Conservation (phyloP, 257 asterid genomes). For the Verbascum thapsus region DNA sequence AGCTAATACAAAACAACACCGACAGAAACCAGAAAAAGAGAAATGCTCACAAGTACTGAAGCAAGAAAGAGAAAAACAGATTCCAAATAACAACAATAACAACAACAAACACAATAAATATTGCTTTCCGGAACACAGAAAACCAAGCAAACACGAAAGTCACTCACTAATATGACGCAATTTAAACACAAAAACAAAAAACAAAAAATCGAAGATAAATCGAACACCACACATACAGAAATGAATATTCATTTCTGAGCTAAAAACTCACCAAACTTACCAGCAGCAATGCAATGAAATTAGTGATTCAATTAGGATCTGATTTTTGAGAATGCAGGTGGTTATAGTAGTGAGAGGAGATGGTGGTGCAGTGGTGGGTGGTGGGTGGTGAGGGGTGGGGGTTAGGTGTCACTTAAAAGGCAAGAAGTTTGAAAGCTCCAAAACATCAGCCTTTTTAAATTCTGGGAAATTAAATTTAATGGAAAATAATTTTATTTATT, state of each 20-base stretch:
- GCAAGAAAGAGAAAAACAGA: slow-evolving; percentile 6
- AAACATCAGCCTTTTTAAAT: slow-evolving; percentile 44
- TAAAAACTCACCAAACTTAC: slow-evolving; percentile 30
- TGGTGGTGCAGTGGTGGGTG: slow-evolving; percentile 36
- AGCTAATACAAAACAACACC: slow-evolving; percentile 23
- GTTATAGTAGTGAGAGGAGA: slow-evolving; percentile 22
- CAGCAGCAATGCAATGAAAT: slow-evolving; percentile 33
- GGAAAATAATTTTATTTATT: not conserved
- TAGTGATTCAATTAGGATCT: slow-evolving; percentile 39
- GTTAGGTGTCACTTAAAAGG: slow-evolving; percentile 64
- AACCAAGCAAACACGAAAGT: slow-evolving; percentile 33
- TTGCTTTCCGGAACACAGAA: slow-evolving; percentile 41
- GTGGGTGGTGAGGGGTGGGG: slow-evolving; percentile 22
- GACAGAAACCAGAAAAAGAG: slow-evolving; percentile 7
- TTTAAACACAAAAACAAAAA: slow-evolving; percentile 24
- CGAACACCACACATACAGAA: slow-evolving; percentile 5
- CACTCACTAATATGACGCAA: slow-evolving; percentile 27
- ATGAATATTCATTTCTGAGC: slow-evolving; percentile 1
- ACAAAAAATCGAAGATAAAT: slow-evolving; percentile 27
- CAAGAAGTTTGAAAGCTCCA: slow-evolving; percentile 64
- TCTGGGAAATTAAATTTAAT: slow-evolving; percentile 1
- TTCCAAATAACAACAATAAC: slow-evolving; percentile 27
- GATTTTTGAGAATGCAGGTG: slow-evolving; percentile 29
- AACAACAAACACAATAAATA: slow-evolving; percentile 17
- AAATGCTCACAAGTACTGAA: slow-evolving; percentile 25